These are phyloP conservation scores for Vaucheria bursata DNA, from an alignment of 352 stramenopile species.

Conservation along the genomic window DNA sequence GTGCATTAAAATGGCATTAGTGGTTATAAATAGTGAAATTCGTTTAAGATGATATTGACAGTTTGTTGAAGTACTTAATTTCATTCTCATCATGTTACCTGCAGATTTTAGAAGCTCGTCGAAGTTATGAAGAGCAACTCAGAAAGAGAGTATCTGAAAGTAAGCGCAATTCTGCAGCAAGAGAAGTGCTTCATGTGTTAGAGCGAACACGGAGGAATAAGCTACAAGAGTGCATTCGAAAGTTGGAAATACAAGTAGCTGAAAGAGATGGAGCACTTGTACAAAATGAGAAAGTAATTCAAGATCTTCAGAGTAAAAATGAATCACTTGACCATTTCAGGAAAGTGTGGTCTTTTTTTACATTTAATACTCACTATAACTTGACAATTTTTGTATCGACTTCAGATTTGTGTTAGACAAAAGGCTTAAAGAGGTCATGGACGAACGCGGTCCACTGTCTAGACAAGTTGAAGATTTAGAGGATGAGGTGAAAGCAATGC, in stretches of 20 bases:
- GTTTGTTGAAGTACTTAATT: too few relatives aligned
- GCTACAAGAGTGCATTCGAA: conserved; percentile 52
- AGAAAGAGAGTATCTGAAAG: conserved; percentile 51
- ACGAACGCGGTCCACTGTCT: conserved; percentile 54
- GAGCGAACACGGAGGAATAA: conserved; percentile 50
- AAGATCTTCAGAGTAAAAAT: conserved; percentile 52
- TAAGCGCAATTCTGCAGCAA: conserved; percentile 39
- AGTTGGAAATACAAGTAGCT: conserved; percentile 53
- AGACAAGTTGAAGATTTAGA: conserved; percentile 55
- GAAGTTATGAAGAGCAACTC: conserved; percentile 54
- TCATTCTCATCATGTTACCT: too few relatives aligned
- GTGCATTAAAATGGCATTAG: too few relatives aligned
- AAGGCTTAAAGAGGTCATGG: conserved; percentile 53
- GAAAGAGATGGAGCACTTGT: conserved; percentile 53
- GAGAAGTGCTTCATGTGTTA: conserved; percentile 44
- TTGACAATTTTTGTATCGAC: neutral
- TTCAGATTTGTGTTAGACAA: conserved; percentile 54
- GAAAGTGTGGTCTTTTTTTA: conserved; percentile 22
- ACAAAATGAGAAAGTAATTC: conserved; percentile 54
- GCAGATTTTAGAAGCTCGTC: conserved; percentile 39
- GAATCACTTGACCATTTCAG: conserved; percentile 57
- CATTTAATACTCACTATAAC: neutral
- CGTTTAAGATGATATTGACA: too few relatives aligned
- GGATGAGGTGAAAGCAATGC: conserved; percentile 53
- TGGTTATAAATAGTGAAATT: too few relatives aligned